phyloP scores from a whole-genome alignment of 495 filamentous ascomycete species.

The Aspergillus ostianus region DNA sequence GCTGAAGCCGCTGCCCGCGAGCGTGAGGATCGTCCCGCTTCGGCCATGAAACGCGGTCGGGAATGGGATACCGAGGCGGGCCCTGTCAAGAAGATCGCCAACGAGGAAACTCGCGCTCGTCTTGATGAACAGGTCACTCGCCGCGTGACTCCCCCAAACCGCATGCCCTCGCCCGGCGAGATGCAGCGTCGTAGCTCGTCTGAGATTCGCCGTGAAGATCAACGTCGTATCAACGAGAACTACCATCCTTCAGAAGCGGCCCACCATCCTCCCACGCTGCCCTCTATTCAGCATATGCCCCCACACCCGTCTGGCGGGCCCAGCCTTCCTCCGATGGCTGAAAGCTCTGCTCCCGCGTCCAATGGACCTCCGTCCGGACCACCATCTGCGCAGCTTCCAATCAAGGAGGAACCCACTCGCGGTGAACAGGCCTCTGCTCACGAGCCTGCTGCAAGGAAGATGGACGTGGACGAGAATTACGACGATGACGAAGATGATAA shows the following conservation, averaged over 20 bases:
- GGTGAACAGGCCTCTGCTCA: conserved; percentile 58
- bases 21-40: conserved; percentile 75
- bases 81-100: conserved; percentile 76
- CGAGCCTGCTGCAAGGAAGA: conserved; percentile 86
- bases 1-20: conserved; percentile 78
- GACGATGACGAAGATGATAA: conserved; percentile 87
- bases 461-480: conserved; percentile 97
- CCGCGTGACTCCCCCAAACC: conserved; percentile 63
- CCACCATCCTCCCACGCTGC: conserved; percentile 75
- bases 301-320: conserved; percentile 46
- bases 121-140: conserved; percentile 81
- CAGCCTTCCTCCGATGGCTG: conserved; percentile 55
- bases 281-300: conserved; percentile 71
- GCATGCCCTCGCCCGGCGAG: conserved; percentile 62
- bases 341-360: conserved; percentile 54
- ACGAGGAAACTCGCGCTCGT: conserved; percentile 80
- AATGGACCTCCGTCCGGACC: conserved; percentile 60
- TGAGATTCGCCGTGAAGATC: conserved; percentile 67
- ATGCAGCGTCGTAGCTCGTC: conserved; percentile 76
- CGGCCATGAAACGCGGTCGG: conserved; percentile 77
- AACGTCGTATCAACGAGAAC: conserved; percentile 66
- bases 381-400: conserved; percentile 39
- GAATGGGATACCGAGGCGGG: conserved; percentile 83
- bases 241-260: conserved; percentile 91
- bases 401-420: conserved; percentile 46